A percentile compares a stretch with the other conserved stretches of the same genome.
Evolutionary conservation across 163 green algal genomes (phyloP).

Genomic region (Scenedesmus sp.): DNA sequence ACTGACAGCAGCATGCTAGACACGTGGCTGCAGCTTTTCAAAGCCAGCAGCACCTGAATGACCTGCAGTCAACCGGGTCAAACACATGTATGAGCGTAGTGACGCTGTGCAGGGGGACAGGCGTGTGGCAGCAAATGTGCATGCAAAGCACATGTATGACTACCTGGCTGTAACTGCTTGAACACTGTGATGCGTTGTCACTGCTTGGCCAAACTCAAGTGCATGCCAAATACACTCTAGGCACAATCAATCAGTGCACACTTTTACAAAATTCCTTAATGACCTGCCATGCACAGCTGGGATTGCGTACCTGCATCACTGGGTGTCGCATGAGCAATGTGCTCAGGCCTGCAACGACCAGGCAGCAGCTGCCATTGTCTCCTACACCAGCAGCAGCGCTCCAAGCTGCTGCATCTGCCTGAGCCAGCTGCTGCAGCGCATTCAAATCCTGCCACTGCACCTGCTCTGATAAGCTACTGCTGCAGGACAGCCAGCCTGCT

Average conservation of each 20-base stretch:
- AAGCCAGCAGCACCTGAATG: neutral
- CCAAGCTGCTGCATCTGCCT: neutral
- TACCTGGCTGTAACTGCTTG: too few species aligned
- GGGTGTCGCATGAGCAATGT: constrained; percentile 31
- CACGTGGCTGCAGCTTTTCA: neutral
- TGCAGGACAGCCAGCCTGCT: constrained; percentile 16
- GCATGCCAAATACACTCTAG: neutral
- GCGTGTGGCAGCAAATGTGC: neutral
- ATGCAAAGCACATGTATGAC: neutral
- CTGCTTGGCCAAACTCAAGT: neutral
- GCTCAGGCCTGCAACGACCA: constrained; percentile 31
- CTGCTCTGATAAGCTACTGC: neutral
- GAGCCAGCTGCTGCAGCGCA: constrained; percentile 27
- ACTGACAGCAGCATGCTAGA: constrained; percentile 40
- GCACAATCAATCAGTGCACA: neutral
- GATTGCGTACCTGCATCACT: neutral
- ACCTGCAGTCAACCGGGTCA: constrained; percentile 6
- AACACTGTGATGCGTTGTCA: too few species aligned
- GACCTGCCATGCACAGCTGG: too few species aligned
- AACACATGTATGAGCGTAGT: neutral
- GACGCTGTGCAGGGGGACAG: neutral
- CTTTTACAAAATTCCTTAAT: neutral
- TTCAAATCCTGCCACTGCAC: constrained; percentile 23
- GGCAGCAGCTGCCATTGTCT: neutral
- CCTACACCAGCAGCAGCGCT: neutral